Base-by-base conservation (phyloP, 176 grass and related monocot species). In the Calamus simplicifolius region DNA sequence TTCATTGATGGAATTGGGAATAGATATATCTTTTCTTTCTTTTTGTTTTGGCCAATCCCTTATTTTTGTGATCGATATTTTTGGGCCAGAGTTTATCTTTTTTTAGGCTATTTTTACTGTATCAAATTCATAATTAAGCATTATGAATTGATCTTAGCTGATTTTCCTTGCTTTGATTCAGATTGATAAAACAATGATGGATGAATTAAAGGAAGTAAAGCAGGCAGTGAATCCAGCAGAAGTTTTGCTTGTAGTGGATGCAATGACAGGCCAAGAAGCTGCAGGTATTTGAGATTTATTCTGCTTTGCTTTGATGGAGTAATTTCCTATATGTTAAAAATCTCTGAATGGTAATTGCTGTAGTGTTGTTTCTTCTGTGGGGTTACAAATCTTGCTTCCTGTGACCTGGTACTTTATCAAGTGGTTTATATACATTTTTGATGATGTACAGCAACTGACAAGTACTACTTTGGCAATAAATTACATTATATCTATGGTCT, bases 211-310 rank as follows among this genome's bases (percentile, higher is more conserved):
- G 73, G 84, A 92, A 92, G 88, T 98, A 68, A 98, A 92, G 63
- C 58, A 85, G 31, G 79, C 63, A 18, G 78, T 98, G 53, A 89
- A 89, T 83, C 88, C 93, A 57, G 89, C 85, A 35, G 93, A 98
- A 79, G 77, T 92, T 83, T 70, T 98, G 60, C 82, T 98, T 70
- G 93, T 98, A 25, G 93, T 98, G 65, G 93, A 98, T 83, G 93
- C 93, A 61, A 98, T 98, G 93, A 92, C 84, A 80, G 93, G 93
- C 16, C 88, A 98, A 67, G 93, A 98, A 92, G 93, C 93, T 64
- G 93, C 93, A 69, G 93, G 93, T 92, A 82, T 69, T 51, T 23
- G 62, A 51, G 18, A 29, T 2, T 26, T 52, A 10, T 16, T 5
- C 21, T 8, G 16, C 35, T 15, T 51, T 53, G 27, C 28, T 35